These are phyloP conservation scores for Eimeria falciformis DNA, from an alignment of 169 alveolate species.

Conservation along the genomic window DNA sequence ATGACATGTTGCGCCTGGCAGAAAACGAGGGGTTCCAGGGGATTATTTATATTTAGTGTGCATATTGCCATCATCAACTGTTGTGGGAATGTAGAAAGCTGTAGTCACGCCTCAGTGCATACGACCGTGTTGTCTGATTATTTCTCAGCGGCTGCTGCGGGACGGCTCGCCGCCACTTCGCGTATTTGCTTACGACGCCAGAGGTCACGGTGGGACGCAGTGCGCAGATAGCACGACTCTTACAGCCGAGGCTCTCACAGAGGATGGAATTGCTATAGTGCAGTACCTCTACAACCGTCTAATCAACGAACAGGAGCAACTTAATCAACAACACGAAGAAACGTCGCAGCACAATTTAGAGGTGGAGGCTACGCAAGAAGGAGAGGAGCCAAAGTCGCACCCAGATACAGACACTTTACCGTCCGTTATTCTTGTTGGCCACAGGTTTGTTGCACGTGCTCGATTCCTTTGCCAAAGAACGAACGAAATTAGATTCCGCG, in stretches of 20 bases:
- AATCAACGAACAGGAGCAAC: not conserved
- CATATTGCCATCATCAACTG: not conserved
- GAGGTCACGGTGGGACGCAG: slow-evolving; percentile 76
- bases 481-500: too few species aligned
- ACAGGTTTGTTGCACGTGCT: slow-evolving; percentile 25
- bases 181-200: slow-evolving; percentile 72
- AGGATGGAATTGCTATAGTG: slow-evolving; percentile 73
- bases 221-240: slow-evolving; percentile 71
- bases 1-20: not conserved
- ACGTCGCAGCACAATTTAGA: not conserved
- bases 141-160: slow-evolving; percentile 54
- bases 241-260: slow-evolving; percentile 64
- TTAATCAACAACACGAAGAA: not conserved
- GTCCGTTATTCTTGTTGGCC: slow-evolving; percentile 71
- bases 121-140: not conserved
- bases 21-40: not conserved
- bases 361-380: not conserved
- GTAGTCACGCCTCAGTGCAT: not conserved
- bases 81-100: not conserved
- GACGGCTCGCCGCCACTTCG: slow-evolving; percentile 59
- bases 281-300: slow-evolving; percentile 47
- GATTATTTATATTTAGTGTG: not conserved
- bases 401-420: slow-evolving; percentile 54
- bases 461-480: not conserved
- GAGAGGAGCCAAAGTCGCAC: not conserved